A percentile compares a stretch with the other conserved stretches of the same genome.
These are phyloP conservation scores for Pleurostoma richardsiae DNA, from an alignment of 2,329 filamentous ascomycete species.

Conservation along the genomic window DNA sequence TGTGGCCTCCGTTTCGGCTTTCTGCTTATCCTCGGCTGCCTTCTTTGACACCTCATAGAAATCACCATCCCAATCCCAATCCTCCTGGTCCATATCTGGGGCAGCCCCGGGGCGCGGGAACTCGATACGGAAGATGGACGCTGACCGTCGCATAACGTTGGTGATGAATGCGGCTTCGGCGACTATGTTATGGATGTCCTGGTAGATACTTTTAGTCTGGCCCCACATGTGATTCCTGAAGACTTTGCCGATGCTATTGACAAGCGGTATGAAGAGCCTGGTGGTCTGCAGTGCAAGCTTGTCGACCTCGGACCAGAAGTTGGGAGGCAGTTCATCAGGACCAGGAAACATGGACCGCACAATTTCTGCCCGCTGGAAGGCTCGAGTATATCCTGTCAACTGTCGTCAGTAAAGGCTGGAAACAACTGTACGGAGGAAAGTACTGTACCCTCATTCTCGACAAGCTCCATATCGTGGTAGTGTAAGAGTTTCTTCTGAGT, in stretches of 20 bases:
- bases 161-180: constrained; percentile 22
- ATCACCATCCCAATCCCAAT: constrained; percentile 2
- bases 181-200: constrained; percentile 24
- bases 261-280: constrained; percentile 28
- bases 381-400: constrained; percentile 20
- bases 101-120: constrained; percentile 18
- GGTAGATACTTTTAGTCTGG: constrained; percentile 17
- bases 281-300: constrained; percentile 22
- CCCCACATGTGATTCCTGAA: background rate
- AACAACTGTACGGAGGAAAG: too few species aligned
- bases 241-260: constrained; percentile 9
- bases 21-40: constrained; percentile 4
- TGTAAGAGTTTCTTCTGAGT: constrained; percentile 19
- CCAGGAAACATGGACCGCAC: constrained; percentile 18
- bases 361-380: constrained; percentile 20
- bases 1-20: background rate
- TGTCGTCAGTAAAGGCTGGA: too few species aligned
- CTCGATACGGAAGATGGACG: constrained; percentile 21
- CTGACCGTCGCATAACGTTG: constrained; percentile 20
- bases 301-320: constrained; percentile 33
- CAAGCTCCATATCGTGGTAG: constrained; percentile 23
- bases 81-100: constrained; percentile 16
- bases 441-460: too few species aligned
- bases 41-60: constrained; percentile 14
- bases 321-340: constrained; percentile 4